Conservation (phyloP, 176 grass and related monocot genomes). For the Tillandsia leiboldiana region DNA sequence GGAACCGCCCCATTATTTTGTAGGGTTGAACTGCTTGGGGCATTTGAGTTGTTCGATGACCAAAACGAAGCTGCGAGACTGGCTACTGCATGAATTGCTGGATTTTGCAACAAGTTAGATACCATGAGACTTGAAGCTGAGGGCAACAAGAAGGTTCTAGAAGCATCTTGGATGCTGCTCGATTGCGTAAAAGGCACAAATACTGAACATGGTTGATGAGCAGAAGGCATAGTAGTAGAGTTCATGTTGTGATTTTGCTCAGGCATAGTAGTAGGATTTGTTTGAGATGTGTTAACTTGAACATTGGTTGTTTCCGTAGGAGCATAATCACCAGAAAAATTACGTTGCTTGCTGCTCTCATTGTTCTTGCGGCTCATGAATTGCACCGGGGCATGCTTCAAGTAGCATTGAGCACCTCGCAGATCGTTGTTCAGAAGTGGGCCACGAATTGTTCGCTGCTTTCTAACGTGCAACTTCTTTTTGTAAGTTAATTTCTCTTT, state of each 20-base stretch:
- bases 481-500: background rate
- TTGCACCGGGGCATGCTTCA: background rate
- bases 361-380: background rate
- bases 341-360: background rate
- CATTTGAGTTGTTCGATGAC: background rate
- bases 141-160: conserved; percentile 3
- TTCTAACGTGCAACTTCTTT: background rate
- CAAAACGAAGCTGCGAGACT: conserved; percentile 11
- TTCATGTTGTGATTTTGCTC: background rate
- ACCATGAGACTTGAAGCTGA: conserved; percentile 15
- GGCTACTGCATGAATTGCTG: conserved; percentile 20
- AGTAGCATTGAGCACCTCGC: background rate
- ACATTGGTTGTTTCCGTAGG: background rate
- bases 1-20: background rate
- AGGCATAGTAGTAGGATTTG: background rate
- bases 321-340: background rate
- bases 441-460: background rate
- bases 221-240: background rate
- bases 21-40: background rate
- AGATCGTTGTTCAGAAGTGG: background rate
- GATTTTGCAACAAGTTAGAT: conserved; percentile 14
- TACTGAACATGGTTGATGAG: conserved; percentile 7
- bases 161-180: background rate
- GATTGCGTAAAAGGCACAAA: conserved; percentile 1
- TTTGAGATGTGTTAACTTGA: background rate